phyloP scores from a whole-genome alignment of 352 stramenopile species.

The Globisporangium heterothallicum region DNA sequence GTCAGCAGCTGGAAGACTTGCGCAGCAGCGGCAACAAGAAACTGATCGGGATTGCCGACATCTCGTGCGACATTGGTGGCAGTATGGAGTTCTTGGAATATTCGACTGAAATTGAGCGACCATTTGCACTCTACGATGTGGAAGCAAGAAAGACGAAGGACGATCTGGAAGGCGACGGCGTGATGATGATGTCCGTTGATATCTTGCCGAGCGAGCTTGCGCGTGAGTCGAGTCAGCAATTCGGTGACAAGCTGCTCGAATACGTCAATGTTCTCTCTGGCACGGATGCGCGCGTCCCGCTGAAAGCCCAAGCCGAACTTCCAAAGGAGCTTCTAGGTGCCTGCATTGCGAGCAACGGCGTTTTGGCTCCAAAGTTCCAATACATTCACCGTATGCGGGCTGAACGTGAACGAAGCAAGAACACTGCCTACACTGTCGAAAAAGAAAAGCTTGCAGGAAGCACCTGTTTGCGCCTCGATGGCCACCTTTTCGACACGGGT shows the following conservation, averaged over 20 bases:
- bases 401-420: constrained; percentile 68
- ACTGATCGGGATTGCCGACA: constrained; percentile 91
- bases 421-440: constrained; percentile 56
- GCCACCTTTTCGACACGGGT: constrained; percentile 95
- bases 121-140: constrained; percentile 91
- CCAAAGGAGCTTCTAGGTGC: constrained; percentile 82
- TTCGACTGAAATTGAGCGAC: constrained; percentile 91
- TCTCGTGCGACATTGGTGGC: constrained; percentile 93
- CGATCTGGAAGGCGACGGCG: constrained; percentile 60
- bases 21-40: constrained; percentile 63
- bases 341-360: constrained; percentile 89
- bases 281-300: constrained; percentile 45
- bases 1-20: constrained; percentile 83
- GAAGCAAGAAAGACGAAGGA: constrained; percentile 63
- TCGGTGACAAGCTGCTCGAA: constrained; percentile 89
- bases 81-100: constrained; percentile 93
- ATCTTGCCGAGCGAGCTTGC: constrained; percentile 94
- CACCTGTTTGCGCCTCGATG: constrained; percentile 80
- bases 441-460: constrained; percentile 71
- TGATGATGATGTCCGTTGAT: constrained; percentile 94
- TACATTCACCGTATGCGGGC: constrained; percentile 91
- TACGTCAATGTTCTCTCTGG: constrained; percentile 71
- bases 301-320: constrained; percentile 49
- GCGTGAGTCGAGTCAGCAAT: constrained; percentile 92
- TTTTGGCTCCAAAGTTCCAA: constrained; percentile 79